These are phyloP conservation scores for Urostyla sp. DNA, from an alignment of 73 alveolate species.

Conservation along the genomic window DNA sequence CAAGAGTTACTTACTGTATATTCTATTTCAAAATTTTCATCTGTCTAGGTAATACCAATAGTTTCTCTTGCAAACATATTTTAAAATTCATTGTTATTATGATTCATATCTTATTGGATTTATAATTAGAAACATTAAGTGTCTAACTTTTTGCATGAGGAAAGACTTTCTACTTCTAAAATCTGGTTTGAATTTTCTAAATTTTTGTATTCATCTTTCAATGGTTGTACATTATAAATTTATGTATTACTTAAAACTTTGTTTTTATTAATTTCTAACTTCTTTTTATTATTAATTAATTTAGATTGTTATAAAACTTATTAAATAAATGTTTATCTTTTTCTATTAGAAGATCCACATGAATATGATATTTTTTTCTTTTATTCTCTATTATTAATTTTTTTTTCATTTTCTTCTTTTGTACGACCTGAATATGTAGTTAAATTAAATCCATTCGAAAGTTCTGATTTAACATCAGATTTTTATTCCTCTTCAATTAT, in stretches of 20 bases:
- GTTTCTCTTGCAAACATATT: neutral
- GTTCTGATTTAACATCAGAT: constrained; percentile 9
- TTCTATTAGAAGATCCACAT: neutral
- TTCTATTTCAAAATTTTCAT: constrained; percentile 38
- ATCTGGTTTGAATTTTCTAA: neutral
- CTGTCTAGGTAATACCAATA: constrained; percentile 19
- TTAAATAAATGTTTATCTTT: constrained; percentile 7
- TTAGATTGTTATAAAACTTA: neutral
- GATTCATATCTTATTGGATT: neutral
- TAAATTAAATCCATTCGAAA: constrained; percentile 19
- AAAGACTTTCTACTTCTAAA: neutral
- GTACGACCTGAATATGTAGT: constrained; percentile 5
- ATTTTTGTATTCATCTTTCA: constrained; percentile 7
- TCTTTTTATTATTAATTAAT: no score
- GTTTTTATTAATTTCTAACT: neutral
- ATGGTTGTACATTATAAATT: constrained; percentile 2
- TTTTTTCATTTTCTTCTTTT: neutral
- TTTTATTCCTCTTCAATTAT: constrained; percentile 22
- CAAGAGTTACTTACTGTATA: constrained; percentile 38
- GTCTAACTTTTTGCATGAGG: neutral
- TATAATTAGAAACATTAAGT: no score
- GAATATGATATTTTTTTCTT: neutral
- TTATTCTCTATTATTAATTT: neutral
- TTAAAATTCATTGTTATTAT: neutral
- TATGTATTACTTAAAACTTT: constrained; percentile 1